Evolutionary conservation across 345 rosid genomes (phyloP), one percentile per base, ranked within the genome.

Genomic region (Zanthoxylum bungeanum): DNA sequence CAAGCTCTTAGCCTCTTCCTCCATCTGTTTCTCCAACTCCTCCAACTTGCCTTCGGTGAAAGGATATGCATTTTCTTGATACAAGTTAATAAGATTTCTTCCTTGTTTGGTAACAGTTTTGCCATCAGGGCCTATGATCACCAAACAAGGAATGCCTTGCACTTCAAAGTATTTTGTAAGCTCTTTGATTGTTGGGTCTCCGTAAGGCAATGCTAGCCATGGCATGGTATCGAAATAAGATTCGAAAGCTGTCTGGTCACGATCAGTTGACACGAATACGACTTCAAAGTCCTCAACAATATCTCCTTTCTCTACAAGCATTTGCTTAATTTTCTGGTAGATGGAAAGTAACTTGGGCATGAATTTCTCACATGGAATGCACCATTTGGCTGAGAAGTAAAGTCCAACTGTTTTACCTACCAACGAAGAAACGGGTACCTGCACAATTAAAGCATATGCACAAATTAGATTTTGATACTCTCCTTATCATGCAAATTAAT

Each of bases 351-450:
- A 76, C 77, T 81, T 88, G 17, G 86, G 82, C 67, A 83, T 78
- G 75, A 88, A 88, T 40, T 84, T 79, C 37, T 21, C 72, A 3
- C 87, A 79, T 16, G 92, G 92, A 16, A 77, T 64, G 64, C 92
- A 81, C 92, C 92, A 85, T n/a, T 82, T 74, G 1, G 85, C 84
- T 1, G 92, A 85, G 79, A 88, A 83, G 72, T 80, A 82, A 14
- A 88, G 76, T 24, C 92, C 92, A 22, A 84, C 36, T 3, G 88
- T 84, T 76, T 82, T 84, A 7, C 88, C 90, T 5, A 73, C 73
- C 75, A 88, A 59, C 7, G 85, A 81, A 22, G 81, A 71, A 62
- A 88, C 79, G 0, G 81, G 66, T 14, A 84, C 84, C 92, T 88
- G 79, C 80, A 72, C 68, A 33, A 57, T 17, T 17, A 39, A 62